Base-by-base conservation (phyloP, 495 filamentous ascomycete species). In the Daldinia loculata region DNA sequence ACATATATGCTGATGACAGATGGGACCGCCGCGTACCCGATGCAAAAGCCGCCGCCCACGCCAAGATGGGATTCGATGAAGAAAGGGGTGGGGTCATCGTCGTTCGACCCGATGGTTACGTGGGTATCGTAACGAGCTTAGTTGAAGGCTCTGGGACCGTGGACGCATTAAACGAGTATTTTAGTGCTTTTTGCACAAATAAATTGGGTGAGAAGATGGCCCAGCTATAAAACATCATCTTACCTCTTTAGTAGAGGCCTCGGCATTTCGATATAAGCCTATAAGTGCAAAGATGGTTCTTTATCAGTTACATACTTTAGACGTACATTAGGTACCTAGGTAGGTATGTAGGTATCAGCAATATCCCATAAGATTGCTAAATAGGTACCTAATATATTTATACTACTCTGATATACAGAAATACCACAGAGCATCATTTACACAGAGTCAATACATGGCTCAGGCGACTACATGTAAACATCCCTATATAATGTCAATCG, bases 1-100 rank as follows among this genome's bases (percentile, higher is more conserved):
- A 95, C 77, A 85, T 97, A 51, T 97, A 96, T 74, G 91, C 93
- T 5, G 93, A 97, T 70, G 92, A 96, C 79, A 85, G 92, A 45
- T 90, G 89, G 84, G 92, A 95, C 77, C 80, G 84, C 48, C 82
- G 87, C 12, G 89, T 91, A 1, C 90, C 91, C 0, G 81, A 89
- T 51, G 90, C 91, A 19, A 81, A 81, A 65, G 92, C 89, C 29
- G 83, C 92, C 9, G 93, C 93, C 27, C 93, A 97, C 82, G 89
- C 91, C 55, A 96, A 95, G 85, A 91, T 96, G 84, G 93, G 93
- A 0, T 77, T 97, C 26, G 85, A 92, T 70, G 80, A 89, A 71
- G 89, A 90, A 62, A 86, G 81, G 72, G 93, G 93, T 24, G 92
- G 89, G 59, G 85, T 96, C 6, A 88, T 95, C 14, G 89, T 97